A percentile compares a stretch with the other conserved stretches of the same genome.
Evolutionary conservation across 208 protist genomes (phyloP).

Genomic region (Wallacemonas sp.): DNA sequence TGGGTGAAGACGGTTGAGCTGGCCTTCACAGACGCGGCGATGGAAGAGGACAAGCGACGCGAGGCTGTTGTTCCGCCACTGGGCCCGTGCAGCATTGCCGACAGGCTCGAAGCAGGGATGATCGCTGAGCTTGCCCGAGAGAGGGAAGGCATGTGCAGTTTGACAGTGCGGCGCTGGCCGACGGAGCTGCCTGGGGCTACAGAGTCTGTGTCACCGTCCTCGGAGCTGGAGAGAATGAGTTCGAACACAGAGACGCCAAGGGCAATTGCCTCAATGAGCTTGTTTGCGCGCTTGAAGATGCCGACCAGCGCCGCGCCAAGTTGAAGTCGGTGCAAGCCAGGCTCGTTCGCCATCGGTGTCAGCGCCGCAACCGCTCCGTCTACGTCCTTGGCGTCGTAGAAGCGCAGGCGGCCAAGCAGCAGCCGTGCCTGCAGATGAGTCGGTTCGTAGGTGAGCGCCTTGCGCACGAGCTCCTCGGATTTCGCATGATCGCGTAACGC

Average conservation of each 20-base stretch:
- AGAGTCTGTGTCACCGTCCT: slow-evolving; percentile 83
- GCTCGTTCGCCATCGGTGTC: slow-evolving; percentile 57
- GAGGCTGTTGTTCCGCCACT: slow-evolving; percentile 14
- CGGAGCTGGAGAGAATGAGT: slow-evolving; percentile 66
- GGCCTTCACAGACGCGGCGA: slow-evolving; percentile 79
- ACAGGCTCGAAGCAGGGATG: slow-evolving; percentile 60
- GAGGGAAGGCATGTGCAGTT: slow-evolving; percentile 73
- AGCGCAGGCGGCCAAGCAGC: slow-evolving; percentile 65
- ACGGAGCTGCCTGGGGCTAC: slow-evolving; percentile 56
- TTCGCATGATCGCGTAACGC: slow-evolving; percentile 22
- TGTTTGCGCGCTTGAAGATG: slow-evolving; percentile 55
- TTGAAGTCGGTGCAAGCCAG: slow-evolving; percentile 75
- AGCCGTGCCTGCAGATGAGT: slow-evolving; percentile 67
- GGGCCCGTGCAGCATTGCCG: slow-evolving; percentile 38
- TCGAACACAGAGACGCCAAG: slow-evolving; percentile 85
- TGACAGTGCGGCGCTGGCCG: slow-evolving; percentile 23
- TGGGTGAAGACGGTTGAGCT: slow-evolving; percentile 59
- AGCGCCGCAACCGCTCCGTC: slow-evolving; percentile 53
- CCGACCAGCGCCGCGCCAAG: slow-evolving; percentile 74
- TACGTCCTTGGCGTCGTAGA: slow-evolving; percentile 60
- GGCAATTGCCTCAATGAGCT: slow-evolving; percentile 77
- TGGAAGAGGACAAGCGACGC: slow-evolving; percentile 43
- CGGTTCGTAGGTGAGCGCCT: slow-evolving; percentile 60
- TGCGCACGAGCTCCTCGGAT: slow-evolving; percentile 17
- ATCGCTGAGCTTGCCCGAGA: slow-evolving; percentile 86